Evolutionary conservation across 2,329 filamentous ascomycete genomes (phyloP).

Genomic region (Clathrospora elynae): DNA sequence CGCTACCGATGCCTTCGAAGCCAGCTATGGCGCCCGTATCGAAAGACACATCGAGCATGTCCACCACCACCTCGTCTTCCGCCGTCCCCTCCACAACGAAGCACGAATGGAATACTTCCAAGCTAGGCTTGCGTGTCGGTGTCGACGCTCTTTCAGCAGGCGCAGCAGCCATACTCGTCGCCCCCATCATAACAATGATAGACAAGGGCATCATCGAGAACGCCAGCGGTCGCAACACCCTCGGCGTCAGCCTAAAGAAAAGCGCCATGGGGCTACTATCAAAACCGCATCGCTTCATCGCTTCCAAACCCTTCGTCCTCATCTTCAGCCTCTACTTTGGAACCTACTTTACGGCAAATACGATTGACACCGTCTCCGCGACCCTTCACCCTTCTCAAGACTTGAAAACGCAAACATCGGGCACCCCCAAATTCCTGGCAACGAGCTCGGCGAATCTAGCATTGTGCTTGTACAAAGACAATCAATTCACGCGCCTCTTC

Average conservation of each 20-base stretch:
- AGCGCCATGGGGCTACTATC: conserved; percentile 63
- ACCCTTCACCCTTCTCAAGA: conserved; percentile 63
- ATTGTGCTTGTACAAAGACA: conserved; percentile 88
- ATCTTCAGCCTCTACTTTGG: conserved; percentile 77
- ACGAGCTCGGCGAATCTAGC: conserved; percentile 83
- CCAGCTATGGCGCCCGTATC: conserved; percentile 11
- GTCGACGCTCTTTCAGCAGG: conserved; percentile 72
- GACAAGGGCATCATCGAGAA: conserved; percentile 82
- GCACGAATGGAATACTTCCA: conserved; percentile 72
- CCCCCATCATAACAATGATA: conserved; percentile 84
- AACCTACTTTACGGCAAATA: conserved; percentile 88
- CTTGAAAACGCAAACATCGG: conserved; percentile 74
- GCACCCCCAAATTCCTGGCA: conserved; percentile 78
- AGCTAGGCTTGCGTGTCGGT: conserved; percentile 68
- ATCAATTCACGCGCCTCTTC: conserved; percentile 81
- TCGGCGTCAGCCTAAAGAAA: conserved; percentile 63
- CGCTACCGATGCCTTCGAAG: conserved; percentile 7
- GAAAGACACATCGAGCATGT: conserved; percentile 1
- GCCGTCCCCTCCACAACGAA: conserved; percentile 3
- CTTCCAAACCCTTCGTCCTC: conserved; percentile 70
- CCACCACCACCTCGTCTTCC: conserved; percentile 1
- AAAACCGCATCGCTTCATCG: conserved; percentile 65
- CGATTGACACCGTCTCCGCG: conserved; percentile 77
- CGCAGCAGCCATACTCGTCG: conserved; percentile 74
- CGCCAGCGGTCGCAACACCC: conserved; percentile 69